Conservation (phyloP, 208 protist genomes). For the Trypanosoma lewisi region DNA sequence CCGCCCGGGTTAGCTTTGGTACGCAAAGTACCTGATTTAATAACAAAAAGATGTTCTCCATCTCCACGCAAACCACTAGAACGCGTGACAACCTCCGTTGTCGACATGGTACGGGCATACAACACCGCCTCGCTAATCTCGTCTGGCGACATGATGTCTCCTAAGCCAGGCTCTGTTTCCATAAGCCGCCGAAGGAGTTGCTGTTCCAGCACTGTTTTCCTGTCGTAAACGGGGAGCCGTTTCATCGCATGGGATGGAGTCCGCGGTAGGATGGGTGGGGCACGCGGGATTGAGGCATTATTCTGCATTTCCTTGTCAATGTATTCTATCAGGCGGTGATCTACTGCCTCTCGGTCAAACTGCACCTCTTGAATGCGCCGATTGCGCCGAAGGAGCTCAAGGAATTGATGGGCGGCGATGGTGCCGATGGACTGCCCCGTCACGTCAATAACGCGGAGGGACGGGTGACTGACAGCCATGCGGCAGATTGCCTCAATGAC, state of each 20-base stretch:
- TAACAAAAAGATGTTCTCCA: slow-evolving; percentile 56
- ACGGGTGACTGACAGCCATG: slow-evolving; percentile 31
- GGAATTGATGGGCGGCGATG: slow-evolving; percentile 39
- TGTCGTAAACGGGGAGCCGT: slow-evolving; percentile 39
- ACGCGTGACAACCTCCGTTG: slow-evolving; percentile 45
- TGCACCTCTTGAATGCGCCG: slow-evolving; percentile 31
- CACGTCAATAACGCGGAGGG: slow-evolving; percentile 43
- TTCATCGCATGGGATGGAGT: slow-evolving; percentile 17
- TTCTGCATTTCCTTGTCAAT: slow-evolving; percentile 32
- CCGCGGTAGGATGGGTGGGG: slow-evolving; percentile 17
- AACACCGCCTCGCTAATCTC: slow-evolving; percentile 43
- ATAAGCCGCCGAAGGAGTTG: slow-evolving; percentile 59
- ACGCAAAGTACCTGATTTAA: slow-evolving; percentile 55
- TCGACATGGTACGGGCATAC: slow-evolving; percentile 53
- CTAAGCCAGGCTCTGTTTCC: slow-evolving; percentile 35
- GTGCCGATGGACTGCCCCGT: slow-evolving; percentile 50
- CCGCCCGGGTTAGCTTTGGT: slow-evolving; percentile 40
- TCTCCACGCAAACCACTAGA: slow-evolving; percentile 65
- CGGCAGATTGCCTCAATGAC: slow-evolving; percentile 45
- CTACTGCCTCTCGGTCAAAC: slow-evolving; percentile 34
- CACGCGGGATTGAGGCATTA: slow-evolving; percentile 24
- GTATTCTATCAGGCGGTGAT: slow-evolving; percentile 20
- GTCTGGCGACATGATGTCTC: slow-evolving; percentile 21
- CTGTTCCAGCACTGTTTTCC: slow-evolving; percentile 73
- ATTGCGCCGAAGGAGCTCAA: slow-evolving; percentile 26